Evolutionary conservation across 495 filamentous ascomycete species (phyloP), one percentile per base, ranked within the genome.

Genomic region (Penicillium longicatenatum): DNA sequence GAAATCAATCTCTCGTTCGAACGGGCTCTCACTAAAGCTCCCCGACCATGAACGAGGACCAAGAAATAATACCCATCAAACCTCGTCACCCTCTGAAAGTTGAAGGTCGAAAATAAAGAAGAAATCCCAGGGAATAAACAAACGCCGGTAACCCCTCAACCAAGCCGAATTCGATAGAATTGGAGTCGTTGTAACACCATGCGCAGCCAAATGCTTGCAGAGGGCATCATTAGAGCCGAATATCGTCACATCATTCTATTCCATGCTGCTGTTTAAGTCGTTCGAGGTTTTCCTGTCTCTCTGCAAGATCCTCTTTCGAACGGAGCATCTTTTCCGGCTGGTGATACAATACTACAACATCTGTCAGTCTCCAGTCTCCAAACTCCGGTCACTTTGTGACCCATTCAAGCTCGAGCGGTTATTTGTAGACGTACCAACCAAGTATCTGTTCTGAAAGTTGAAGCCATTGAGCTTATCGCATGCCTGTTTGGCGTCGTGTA

Each of bases 391-490:
- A 58, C 54, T 50, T 33, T 12, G 30, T 16, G 29, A 42, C 19
- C 21, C 6, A 9, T 24, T 33, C 20, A 22, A 37, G 31, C 16
- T 9, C 19, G 11, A 26, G 33, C 33, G 35, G 8, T 20, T 29
- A 9, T 37, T 43, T 50, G 21, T 42, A 54, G 50, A 84, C 91
- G 45, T 87, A 96, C 93, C 93, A 70, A 98, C 95, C 66, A 98
- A 91, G 78, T 98, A 98, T 71, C 94, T 91, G 81, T 93, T 96
- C 79, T 98, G 95, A 75, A 98, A 98, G 79, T 98, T 98, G 85
- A 95, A 98, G 69, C 94, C 94, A 79, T 98, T 98, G 69, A 98
- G 82, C 81, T 97, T 97, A 82, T 98, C 94, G 81, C 95, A 97
- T 66, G 94, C 95, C 75, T 89, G 85, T 79, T 98, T 98, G 60